Evolutionary conservation across 1,284 basidiomycete genomes (phyloP).

Genomic region (Xanthoconium separans): DNA sequence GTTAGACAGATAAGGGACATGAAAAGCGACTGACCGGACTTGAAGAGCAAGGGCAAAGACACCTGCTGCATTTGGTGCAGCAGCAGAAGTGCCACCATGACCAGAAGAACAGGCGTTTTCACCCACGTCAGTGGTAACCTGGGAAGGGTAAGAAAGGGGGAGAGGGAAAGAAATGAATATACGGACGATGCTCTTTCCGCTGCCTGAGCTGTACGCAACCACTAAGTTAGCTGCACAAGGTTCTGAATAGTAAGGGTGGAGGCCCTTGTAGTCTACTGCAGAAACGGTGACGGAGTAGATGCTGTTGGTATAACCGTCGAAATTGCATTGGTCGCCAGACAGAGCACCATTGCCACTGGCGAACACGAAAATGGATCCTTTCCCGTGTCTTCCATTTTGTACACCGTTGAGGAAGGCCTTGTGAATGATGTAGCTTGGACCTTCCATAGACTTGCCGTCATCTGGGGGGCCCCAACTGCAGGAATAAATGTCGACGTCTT

Average conservation of each 20-base stretch:
- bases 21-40: conserved; percentile 57
- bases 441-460: conserved; percentile 95
- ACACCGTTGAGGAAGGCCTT: conserved; percentile 96
- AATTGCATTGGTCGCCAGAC: conserved; percentile 96
- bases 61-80: conserved; percentile 93
- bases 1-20: conserved; percentile 14
- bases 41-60: conserved; percentile 88
- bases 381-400: conserved; percentile 86
- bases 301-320: conserved; percentile 98
- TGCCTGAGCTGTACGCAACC: conserved; percentile 96
- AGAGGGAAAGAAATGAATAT: conserved; percentile 5
- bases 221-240: conserved; percentile 96
- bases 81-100: conserved; percentile 97
- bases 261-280: conserved; percentile 88
- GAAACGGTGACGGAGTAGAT: conserved; percentile 97
- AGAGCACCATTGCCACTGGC: conserved; percentile 96
- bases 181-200: conserved; percentile 87
- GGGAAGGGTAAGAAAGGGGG: conserved; percentile 19
- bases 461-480: conserved; percentile 99
- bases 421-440: conserved; percentile 87
- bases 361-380: conserved; percentile 95
- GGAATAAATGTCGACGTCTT: conserved; percentile 88
- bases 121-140: conserved; percentile 96
- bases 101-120: conserved; percentile 78
- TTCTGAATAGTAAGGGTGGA: conserved; percentile 97